phyloP scores from a whole-genome alignment of 371 early-diverging fungal species.

The Fennellomyces sp. region DNA sequence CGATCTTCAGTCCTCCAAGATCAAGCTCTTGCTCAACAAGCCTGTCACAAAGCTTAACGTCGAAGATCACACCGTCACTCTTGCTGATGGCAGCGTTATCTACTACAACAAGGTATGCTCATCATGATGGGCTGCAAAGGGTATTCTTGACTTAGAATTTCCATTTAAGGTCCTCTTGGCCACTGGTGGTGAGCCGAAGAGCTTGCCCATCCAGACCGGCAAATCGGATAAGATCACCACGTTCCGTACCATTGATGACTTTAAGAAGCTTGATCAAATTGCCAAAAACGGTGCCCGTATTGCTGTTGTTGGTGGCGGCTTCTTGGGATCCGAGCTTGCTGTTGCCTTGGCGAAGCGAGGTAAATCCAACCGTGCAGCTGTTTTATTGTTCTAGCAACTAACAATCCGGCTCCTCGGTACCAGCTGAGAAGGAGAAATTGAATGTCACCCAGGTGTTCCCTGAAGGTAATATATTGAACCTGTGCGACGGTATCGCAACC shows the following conservation, averaged over 20 bases:
- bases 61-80: constrained; percentile 63
- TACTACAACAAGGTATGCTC: constrained; percentile 61
- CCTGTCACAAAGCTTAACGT: constrained; percentile 60
- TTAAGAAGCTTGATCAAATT: constrained; percentile 53
- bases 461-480: constrained; percentile 42
- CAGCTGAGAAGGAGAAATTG: constrained; percentile 50
- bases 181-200: constrained; percentile 74
- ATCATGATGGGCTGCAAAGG: neutral
- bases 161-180: constrained; percentile 69
- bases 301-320: constrained; percentile 78
- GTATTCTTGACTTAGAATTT: neutral
- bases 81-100: constrained; percentile 60
- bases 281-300: constrained; percentile 59
- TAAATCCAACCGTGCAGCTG: constrained; percentile 12
- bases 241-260: constrained; percentile 70
- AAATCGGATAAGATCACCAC: constrained; percentile 53
- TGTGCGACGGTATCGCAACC: neutral
- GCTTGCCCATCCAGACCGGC: constrained; percentile 41
- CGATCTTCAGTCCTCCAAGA: constrained; percentile 43
- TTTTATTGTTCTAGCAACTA: neutral
- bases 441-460: constrained; percentile 76
- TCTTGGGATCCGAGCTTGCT: constrained; percentile 77
- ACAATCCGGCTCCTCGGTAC: neutral
- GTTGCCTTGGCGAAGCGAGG: constrained; percentile 66
- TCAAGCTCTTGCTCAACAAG: constrained; percentile 54